phyloP scores from a whole-genome alignment of 1,284 basidiomycete genomes.

The Puccinia horiana region DNA sequence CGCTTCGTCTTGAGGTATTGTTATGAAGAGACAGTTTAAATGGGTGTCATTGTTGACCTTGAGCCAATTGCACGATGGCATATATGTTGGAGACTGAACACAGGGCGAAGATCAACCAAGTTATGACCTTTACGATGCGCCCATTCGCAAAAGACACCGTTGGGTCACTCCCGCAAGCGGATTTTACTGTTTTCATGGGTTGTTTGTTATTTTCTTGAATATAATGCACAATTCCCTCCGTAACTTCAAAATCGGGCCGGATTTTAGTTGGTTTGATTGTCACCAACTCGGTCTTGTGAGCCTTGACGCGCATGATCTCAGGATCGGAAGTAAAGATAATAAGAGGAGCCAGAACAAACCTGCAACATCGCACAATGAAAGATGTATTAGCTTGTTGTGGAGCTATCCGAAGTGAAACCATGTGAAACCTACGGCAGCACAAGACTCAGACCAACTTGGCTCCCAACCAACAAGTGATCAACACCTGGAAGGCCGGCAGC shows the following conservation, averaged over 20 bases:
- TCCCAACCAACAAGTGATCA: slow-evolving; percentile 77
- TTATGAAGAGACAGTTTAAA: not conserved
- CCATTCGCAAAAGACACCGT: slow-evolving; percentile 32
- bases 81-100: slow-evolving; percentile 43
- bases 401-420: not conserved
- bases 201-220: not conserved
- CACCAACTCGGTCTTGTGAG: not conserved
- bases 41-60: slow-evolving; percentile 8
- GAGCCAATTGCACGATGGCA: slow-evolving; percentile 42
- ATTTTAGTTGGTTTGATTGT: not conserved
- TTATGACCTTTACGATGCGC: not conserved
- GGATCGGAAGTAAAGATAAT: slow-evolving; percentile 41
- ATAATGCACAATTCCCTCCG: not conserved
- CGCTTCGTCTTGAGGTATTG: not conserved
- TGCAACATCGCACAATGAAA: not conserved
- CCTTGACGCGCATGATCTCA: slow-evolving; percentile 16
- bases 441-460: slow-evolving; percentile 83
- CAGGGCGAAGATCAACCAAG: slow-evolving; percentile 20
- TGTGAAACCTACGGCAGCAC: slow-evolving; percentile 69
- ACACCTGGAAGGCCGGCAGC: slow-evolving; percentile 75
- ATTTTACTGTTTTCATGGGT: not conserved
- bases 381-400: not conserved
- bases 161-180: not conserved
- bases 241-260: not conserved
- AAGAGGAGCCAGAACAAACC: slow-evolving; percentile 43